Conservation (phyloP, 2,329 filamentous ascomycete species). For the Chaetomium olivaceum region DNA sequence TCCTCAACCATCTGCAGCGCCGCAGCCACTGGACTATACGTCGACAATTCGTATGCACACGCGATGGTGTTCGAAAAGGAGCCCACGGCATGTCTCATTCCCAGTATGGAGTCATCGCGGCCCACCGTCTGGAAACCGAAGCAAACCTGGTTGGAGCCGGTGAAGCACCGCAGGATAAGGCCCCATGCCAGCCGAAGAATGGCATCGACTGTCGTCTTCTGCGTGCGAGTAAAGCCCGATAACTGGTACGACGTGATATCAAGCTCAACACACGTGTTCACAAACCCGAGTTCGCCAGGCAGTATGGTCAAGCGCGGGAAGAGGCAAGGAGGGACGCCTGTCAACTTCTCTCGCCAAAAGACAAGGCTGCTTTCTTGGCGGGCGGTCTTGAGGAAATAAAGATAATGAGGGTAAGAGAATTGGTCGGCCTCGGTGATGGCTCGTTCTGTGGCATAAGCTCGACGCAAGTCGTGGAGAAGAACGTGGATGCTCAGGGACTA, state of each 20-base stretch:
- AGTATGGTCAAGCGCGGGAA: slow-evolving; percentile 46
- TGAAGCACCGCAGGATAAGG: slow-evolving; percentile 56
- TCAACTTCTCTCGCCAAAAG: slow-evolving; percentile 49
- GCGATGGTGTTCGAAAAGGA: slow-evolving; percentile 47
- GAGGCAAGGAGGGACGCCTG: slow-evolving; percentile 44
- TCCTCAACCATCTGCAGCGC: slow-evolving; percentile 40
- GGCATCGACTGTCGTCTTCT: slow-evolving; percentile 48
- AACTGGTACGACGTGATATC: slow-evolving; percentile 45
- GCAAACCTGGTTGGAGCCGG: slow-evolving; percentile 52
- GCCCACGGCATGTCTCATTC: slow-evolving; percentile 47
- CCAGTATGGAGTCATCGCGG: slow-evolving; percentile 46
- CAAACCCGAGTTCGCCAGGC: slow-evolving; percentile 34
- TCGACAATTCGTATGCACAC: slow-evolving; percentile 40
- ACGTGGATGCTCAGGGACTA: slow-evolving; percentile 46
- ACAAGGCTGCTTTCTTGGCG: slow-evolving; percentile 42
- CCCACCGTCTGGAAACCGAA: slow-evolving; percentile 56
- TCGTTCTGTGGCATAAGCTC: slow-evolving; percentile 45
- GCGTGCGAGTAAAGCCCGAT: slow-evolving; percentile 46
- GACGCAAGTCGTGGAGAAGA: slow-evolving; percentile 50
- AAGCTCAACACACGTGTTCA: slow-evolving; percentile 44
- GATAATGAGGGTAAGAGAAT: slow-evolving; percentile 44
- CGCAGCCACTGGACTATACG: slow-evolving; percentile 38
- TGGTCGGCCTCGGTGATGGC: slow-evolving; percentile 38
- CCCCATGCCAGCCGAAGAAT: slow-evolving; percentile 62
- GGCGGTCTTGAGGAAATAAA: slow-evolving; percentile 40